Conservation (phyloP, 2,329 filamentous ascomycete species). For the Ophiostoma ips region DNA sequence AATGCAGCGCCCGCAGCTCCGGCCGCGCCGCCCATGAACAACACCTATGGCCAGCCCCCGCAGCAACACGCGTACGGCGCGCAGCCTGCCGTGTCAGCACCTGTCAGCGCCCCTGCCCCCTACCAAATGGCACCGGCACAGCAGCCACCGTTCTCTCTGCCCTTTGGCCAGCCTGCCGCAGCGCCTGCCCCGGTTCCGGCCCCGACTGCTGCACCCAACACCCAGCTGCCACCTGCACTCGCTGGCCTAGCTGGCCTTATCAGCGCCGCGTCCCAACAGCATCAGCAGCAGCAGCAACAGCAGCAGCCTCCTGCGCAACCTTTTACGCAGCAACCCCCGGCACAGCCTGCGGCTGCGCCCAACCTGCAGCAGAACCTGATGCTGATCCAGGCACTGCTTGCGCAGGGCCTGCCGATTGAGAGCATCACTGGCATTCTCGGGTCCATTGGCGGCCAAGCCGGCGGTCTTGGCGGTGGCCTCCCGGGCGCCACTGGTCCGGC, state of each 20-base stretch:
- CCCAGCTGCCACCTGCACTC: slow-evolving; percentile 6
- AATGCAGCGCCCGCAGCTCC: slow-evolving; percentile 37
- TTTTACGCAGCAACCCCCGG: slow-evolving; percentile 1
- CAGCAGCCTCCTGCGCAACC: slow-evolving; percentile 18
- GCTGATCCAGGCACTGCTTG: slow-evolving; percentile 60
- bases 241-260: slow-evolving; percentile 6
- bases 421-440: slow-evolving; percentile 53
- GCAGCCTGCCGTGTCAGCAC: slow-evolving; percentile 32
- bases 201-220: slow-evolving; percentile 14
- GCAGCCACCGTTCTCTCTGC: slow-evolving; percentile 13
- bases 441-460: slow-evolving; percentile 31
- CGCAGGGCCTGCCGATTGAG: slow-evolving; percentile 63
- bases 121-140: slow-evolving; percentile 21
- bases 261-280: slow-evolving; percentile 3
- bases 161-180: slow-evolving; percentile 16
- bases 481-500: not conserved
- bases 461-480: slow-evolving; percentile 13
- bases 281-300: slow-evolving; percentile 16
- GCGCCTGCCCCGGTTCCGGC: slow-evolving; percentile 19
- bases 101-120: slow-evolving; percentile 26
- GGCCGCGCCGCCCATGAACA: slow-evolving; percentile 6
- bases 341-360: slow-evolving; percentile 14
- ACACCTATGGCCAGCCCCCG: slow-evolving; percentile 18
- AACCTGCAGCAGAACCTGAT: slow-evolving; percentile 58
- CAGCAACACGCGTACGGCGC: slow-evolving; percentile 24